Conservation (phyloP, 164 flowering plant species). For the Magnolia sinica region DNA sequence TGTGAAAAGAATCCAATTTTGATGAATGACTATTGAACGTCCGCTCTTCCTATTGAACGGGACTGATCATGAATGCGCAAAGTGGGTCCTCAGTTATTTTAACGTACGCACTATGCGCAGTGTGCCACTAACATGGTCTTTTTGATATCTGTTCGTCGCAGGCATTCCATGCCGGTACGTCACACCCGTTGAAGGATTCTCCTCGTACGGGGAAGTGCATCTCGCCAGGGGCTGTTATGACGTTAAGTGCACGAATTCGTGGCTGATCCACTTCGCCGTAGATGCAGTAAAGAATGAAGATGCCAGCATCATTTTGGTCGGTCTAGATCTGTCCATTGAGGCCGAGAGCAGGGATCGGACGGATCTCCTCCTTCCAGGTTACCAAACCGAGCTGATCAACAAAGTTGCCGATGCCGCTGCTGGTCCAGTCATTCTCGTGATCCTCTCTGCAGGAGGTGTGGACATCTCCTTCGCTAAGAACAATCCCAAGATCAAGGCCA, state of each 20-base stretch:
- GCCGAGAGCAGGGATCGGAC: slow-evolving; percentile 50
- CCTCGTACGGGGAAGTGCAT: background rate
- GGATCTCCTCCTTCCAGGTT: slow-evolving; percentile 63
- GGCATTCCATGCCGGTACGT: slow-evolving; percentile 21
- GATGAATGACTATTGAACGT: too few relatives aligned
- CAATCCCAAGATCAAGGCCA: slow-evolving; percentile 55
- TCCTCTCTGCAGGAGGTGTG: slow-evolving; percentile 68
- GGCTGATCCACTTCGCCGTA: slow-evolving; percentile 42
- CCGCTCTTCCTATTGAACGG: too few relatives aligned
- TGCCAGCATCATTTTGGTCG: slow-evolving; percentile 60
- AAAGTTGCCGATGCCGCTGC: slow-evolving; percentile 57
- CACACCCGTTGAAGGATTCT: background rate
- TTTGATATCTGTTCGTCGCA: background rate
- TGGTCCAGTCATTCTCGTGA: slow-evolving; percentile 58
- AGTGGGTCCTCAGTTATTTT: too few relatives aligned
- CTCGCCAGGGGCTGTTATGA: slow-evolving; percentile 14
- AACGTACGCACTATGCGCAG: slow-evolving; percentile 23
- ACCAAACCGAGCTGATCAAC: slow-evolving; percentile 58
- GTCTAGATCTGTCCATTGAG: slow-evolving; percentile 66
- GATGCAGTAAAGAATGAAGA: slow-evolving; percentile 51
- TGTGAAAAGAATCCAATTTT: too few relatives aligned
- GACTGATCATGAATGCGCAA: too few relatives aligned
- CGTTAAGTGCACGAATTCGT: slow-evolving; percentile 40
- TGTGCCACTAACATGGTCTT: slow-evolving; percentile 33
- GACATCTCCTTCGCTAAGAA: slow-evolving; percentile 69